These are phyloP conservation scores for Lactifluus hygrophoroides DNA, from an alignment of 768 basidiomycete species.

Conservation along the genomic window DNA sequence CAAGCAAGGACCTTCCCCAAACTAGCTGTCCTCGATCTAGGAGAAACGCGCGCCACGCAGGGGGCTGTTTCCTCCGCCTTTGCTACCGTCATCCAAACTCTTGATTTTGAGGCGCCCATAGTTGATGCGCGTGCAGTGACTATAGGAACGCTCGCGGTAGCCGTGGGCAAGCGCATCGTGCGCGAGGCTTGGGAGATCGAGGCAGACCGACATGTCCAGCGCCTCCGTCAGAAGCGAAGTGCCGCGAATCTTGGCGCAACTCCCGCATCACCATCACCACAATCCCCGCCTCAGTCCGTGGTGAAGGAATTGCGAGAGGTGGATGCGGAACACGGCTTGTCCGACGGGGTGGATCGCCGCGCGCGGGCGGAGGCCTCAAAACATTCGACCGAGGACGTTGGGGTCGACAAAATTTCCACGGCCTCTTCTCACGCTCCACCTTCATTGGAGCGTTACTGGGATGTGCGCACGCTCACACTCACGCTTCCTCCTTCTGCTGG, in stretches of 20 bases:
- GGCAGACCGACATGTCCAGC: constrained; percentile 42
- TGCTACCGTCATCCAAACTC: constrained; percentile 37
- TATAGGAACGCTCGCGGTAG: constrained; percentile 27
- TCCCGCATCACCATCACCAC: constrained; percentile 4
- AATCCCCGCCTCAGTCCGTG: constrained; percentile 25
- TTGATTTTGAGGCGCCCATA: constrained; percentile 46
- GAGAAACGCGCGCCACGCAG: constrained; percentile 50
- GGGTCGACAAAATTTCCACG: constrained; percentile 18
- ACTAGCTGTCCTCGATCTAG: constrained; percentile 53
- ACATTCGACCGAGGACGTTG: not conserved
- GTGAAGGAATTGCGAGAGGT: constrained; percentile 73
- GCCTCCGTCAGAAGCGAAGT: constrained; percentile 20
- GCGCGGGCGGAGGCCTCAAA: constrained; percentile 48
- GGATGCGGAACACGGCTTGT: constrained; percentile 68
- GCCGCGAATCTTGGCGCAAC: constrained; percentile 20
- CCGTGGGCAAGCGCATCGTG: constrained; percentile 61
- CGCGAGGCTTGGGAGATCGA: constrained; percentile 79
- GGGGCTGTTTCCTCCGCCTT: constrained; percentile 41
- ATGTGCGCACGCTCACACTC: constrained; percentile 7
- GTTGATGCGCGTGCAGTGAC: constrained; percentile 28
- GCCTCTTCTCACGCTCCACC: constrained; percentile 1
- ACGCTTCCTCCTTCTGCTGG: constrained; percentile 15
- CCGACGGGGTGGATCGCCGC: constrained; percentile 64
- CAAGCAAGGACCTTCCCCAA: constrained; percentile 36
- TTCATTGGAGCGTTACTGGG: constrained; percentile 15